phyloP scores from a whole-genome alignment of 106 monocot genomes.

The Allium fistulosum region DNA sequence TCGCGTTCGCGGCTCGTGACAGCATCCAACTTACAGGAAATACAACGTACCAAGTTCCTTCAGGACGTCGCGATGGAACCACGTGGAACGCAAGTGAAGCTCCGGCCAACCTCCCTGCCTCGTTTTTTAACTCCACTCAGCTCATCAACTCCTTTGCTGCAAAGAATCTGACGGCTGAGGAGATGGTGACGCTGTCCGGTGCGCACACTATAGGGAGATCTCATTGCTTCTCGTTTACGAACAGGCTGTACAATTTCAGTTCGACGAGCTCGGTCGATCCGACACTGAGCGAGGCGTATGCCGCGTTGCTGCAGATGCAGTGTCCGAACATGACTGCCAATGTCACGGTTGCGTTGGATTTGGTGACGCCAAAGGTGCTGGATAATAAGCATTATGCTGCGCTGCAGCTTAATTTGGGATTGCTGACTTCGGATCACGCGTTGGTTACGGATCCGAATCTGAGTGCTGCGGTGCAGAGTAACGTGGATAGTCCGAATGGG shows the following conservation, averaged over 20 bases:
- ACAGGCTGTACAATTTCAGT: no score
- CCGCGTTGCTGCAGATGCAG: constrained; percentile 1
- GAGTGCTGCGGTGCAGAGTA: not conserved
- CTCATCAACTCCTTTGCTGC: no score
- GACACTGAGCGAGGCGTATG: constrained; percentile 5
- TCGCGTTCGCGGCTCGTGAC: no score
- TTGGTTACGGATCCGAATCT: constrained; percentile 4
- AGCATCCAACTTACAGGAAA: constrained; percentile 15
- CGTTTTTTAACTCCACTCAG: no score
- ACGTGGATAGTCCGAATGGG: not conserved
- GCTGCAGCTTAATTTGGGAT: not conserved
- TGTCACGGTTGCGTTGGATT: constrained; percentile 1
- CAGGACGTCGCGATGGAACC: constrained; percentile 33
- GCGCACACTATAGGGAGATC: no score
- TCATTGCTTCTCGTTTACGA: no score
- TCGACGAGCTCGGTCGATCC: constrained; percentile 6
- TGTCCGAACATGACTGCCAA: constrained; percentile 5
- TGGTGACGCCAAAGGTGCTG: not conserved
- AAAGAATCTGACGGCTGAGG: no score
- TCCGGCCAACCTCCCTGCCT: no score
- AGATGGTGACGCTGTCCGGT: no score
- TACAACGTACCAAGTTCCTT: constrained; percentile 24
- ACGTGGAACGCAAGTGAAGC: no score
- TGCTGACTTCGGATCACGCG: constrained; percentile 2
- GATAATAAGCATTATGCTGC: no score